Evolutionary conservation across 306 rosid species (phyloP), one percentile per base, ranked within the genome.

Genomic region (Fragaria nilgerrensis): DNA sequence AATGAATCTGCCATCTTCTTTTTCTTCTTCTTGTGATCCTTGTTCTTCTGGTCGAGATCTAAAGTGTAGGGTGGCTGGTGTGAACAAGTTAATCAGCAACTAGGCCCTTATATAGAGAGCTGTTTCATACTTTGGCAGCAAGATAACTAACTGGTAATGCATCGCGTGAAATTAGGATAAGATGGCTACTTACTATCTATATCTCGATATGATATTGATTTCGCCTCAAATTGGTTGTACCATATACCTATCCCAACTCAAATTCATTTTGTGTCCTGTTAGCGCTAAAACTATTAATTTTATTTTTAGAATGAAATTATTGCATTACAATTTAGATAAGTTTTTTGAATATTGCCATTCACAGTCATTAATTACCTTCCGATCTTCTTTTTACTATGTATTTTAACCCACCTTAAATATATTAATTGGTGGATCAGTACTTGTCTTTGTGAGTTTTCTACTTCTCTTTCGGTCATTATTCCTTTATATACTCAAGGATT

Each of bases 1-100:
- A 83, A n/a, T 64, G 88, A 67, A 32, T 48, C 39, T 45, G 83
- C 9, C 93, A 86, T 89, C 71, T 58, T 74, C 49, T 75, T 43
- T 29, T 22, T 25, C 5, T 7, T 58, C 15, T 39, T 39, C 7
- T 43, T 27, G 0, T 50, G 11, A 59, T 9, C 14, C 19, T 59
- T 59, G 5, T 59, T 10, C 37, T 59, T 25, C 36, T 23, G 66
- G 27, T 25, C 66, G 66, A 59, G 66, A 59, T 59, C 37, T 59
- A 25, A 59, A 59, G 27, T 25, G 66, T 59, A 59, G 66, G 66
- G 7, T 59, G 65, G 32, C 65, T 59, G 65, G 39, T 59, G 2
- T 59, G 1, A 59, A 23, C 15, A 59, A 59, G 65, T 23, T 59
- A 25, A 23, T 59, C 34, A 59, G 11, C 65, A 23, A 59, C 8